A percentile compares a stretch with the other conserved stretches of the same genome.
Evolutionary conservation across 2,329 filamentous ascomycete species (phyloP).

Genomic region (Incumbomyces lentus): DNA sequence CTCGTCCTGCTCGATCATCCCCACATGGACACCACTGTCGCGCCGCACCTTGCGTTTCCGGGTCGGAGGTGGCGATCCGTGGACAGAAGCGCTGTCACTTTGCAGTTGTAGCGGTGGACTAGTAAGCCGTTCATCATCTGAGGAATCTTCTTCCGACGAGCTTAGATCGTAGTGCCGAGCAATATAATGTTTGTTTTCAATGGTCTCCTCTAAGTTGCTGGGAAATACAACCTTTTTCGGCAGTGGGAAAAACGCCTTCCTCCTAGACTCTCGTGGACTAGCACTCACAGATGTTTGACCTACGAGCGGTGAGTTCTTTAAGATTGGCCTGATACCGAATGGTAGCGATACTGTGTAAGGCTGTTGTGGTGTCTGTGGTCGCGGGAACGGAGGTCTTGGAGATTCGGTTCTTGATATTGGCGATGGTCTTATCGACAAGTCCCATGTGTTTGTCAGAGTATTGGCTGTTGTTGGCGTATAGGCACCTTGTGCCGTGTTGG

Average conservation of each 20-base stretch:
- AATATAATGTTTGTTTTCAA: slow-evolving; percentile 46
- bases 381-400: slow-evolving; percentile 19
- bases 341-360: slow-evolving; percentile 32
- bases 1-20: slow-evolving; percentile 6
- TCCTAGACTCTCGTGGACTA: slow-evolving; percentile 27
- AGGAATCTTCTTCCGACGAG: slow-evolving; percentile 15
- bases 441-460: slow-evolving; percentile 52
- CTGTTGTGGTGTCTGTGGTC: slow-evolving; percentile 11
- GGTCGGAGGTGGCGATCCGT: not conserved
- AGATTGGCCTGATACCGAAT: slow-evolving; percentile 35
- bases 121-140: not conserved
- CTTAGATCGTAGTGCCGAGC: slow-evolving; percentile 46
- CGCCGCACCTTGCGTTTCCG: slow-evolving; percentile 12
- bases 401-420: slow-evolving; percentile 28
- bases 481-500: slow-evolving; percentile 37
- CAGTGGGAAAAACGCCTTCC: slow-evolving; percentile 41
- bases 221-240: slow-evolving; percentile 50
- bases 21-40: slow-evolving; percentile 5
- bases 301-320: slow-evolving; percentile 36
- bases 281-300: slow-evolving; percentile 31
- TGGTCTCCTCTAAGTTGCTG: slow-evolving; percentile 47
- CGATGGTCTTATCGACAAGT: slow-evolving; percentile 31
- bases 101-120: not conserved
- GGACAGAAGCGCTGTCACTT: not conserved
- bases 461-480: slow-evolving; percentile 52